A percentile compares a stretch with the other conserved stretches of the same genome.
phyloP scores from a whole-genome alignment of 2,329 filamentous ascomycete species.

The Fusarium sp. region DNA sequence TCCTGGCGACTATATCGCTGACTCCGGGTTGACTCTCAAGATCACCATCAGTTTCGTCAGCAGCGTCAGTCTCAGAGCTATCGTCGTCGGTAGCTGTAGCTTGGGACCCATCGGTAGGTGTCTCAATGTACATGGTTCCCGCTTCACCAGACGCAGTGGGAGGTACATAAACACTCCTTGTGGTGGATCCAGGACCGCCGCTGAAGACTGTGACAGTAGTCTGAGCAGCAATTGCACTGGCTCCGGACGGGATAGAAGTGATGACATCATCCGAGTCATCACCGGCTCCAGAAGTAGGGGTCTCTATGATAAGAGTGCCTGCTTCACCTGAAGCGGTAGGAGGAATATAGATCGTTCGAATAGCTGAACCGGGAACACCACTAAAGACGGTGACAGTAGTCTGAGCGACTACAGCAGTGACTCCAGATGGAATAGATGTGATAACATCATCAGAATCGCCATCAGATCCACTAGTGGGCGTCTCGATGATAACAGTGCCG shows the following conservation, averaged over 20 bases:
- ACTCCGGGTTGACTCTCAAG: neutral
- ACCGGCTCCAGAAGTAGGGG: neutral
- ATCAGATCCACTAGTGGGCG: neutral
- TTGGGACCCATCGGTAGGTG: neutral
- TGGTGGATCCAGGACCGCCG: neutral
- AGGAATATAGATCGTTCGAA: conserved; percentile 5
- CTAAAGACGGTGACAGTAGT: conserved; percentile 4
- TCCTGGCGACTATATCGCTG: neutral
- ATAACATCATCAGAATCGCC: neutral
- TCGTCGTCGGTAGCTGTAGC: neutral
- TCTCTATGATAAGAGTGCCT: conserved; percentile 17
- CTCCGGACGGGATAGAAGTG: neutral
- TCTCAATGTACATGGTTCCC: conserved; percentile 10
- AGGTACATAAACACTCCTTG: neutral
- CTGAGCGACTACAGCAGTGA: neutral
- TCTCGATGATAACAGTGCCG: conserved; percentile 17
- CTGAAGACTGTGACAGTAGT: conserved; percentile 10
- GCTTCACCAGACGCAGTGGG: neutral
- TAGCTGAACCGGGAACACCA: neutral
- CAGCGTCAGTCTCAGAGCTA: neutral
- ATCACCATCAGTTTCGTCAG: neutral
- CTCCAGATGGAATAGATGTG: neutral
- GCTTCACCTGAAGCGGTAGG: conserved; percentile 8
- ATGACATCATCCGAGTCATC: neutral
- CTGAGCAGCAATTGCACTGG: neutral